Conservation (phyloP, 176 grass and related monocot species). For the sorghum (Sorghum bicolor) region DNA sequence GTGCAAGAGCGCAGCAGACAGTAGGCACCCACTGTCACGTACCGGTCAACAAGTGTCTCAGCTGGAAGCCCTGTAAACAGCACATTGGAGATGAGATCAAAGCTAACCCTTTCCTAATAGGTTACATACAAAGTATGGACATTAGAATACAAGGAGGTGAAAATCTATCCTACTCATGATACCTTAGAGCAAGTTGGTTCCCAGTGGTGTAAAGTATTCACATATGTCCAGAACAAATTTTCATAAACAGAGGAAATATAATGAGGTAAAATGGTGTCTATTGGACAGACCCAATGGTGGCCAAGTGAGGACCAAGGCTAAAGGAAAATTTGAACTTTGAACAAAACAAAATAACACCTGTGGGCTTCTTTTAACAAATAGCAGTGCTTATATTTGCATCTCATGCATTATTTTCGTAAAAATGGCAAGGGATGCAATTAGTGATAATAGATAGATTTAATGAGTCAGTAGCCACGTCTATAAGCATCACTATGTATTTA, state of each 20-base stretch:
- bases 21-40: constrained; percentile 88
- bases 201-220: background rate
- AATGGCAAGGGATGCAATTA: background rate
- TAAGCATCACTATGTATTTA: background rate
- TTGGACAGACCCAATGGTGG: background rate
- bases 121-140: background rate
- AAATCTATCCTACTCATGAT: background rate
- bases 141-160: background rate
- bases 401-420: background rate
- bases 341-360: background rate
- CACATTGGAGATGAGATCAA: constrained; percentile 14
- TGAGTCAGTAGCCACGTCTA: background rate
- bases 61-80: constrained; percentile 78
- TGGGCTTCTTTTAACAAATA: background rate
- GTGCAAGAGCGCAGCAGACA: constrained; percentile 90
- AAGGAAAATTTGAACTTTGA: background rate
- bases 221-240: background rate
- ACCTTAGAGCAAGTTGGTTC: background rate
- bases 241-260: background rate
- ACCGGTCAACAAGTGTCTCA: constrained; percentile 86
- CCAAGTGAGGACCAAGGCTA: background rate
- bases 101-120: background rate
- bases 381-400: background rate
- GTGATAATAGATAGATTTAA: background rate
- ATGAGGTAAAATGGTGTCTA: background rate